Base-by-base conservation (phyloP, 164 flowering plant genomes). In the Sextonia rubra region DNA sequence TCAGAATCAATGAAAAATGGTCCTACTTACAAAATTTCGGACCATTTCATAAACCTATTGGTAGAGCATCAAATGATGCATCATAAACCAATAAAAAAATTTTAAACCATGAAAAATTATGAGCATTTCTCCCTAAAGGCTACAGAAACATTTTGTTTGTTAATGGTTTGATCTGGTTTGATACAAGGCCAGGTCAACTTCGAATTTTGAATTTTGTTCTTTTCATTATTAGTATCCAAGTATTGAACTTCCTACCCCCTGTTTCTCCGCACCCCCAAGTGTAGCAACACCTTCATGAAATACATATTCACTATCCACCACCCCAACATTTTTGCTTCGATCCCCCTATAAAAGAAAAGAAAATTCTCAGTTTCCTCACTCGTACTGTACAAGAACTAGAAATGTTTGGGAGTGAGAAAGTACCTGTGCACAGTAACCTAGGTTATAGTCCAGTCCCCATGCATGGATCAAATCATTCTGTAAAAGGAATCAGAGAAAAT, bases 381-480 rank as follows among this genome's bases (percentile, higher is more conserved):
- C 3, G n/a, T 15, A 52, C 17, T 64, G 67, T 27, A 64, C 32
- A 25, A 14, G 20, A 25, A 64, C n/a, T 64, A 64, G 12, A 20
- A 62, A 29, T 18, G 27, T 25, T 3, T 4, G 44, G 47, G 71
- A 26, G 14, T 9, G 52, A 65, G 61, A 76, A 69, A 6, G 73
- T 86, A 80, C 98, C 84, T 89, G 97, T 49, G 94, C 97, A 79
- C 98, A 94, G 78, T 92, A 92, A 52, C 98, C 98, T 58, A 94
- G 97, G 80, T 85, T 85, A 76, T 71, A 78, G 79, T 94, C 98
- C 72, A 94, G 69, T 68, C 97, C 98, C 98, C 98, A 94, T 2
- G 90, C 98, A 84, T 92, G 97, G 80, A 94, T 89, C 83, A 94
- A 82, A 81, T 94, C 98, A 79, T 92, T 94, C 98, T 94, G 90